phyloP scores from a whole-genome alignment of 192 early-diverging fungal genomes.

The Anaeromyces robustus region DNA sequence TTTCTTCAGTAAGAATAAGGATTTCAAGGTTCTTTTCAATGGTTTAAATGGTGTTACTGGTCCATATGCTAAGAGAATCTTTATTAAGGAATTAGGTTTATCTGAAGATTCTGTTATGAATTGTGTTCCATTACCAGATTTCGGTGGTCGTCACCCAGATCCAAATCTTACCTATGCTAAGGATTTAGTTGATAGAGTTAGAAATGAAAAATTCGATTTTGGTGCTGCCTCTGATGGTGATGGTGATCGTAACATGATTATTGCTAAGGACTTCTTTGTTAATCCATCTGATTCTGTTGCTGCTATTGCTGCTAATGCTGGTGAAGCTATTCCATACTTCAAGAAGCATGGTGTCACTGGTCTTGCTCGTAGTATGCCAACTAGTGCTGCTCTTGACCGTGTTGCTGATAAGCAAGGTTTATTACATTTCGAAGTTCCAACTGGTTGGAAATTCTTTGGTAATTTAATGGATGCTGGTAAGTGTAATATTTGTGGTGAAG shows the following conservation, averaged over 20 bases:
- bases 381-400: slow-evolving; percentile 70
- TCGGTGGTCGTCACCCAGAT: slow-evolving; percentile 89
- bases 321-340: slow-evolving; percentile 82
- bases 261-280: slow-evolving; percentile 83
- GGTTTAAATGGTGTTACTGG: slow-evolving; percentile 93
- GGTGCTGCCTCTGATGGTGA: slow-evolving; percentile 97
- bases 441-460: slow-evolving; percentile 88
- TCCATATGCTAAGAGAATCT: slow-evolving; percentile 72
- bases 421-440: slow-evolving; percentile 76
- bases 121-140: slow-evolving; percentile 64
- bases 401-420: slow-evolving; percentile 73
- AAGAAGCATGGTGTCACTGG: slow-evolving; percentile 66
- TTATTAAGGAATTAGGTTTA: slow-evolving; percentile 82
- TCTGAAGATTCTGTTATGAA: slow-evolving; percentile 65
- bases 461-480: slow-evolving; percentile 94
- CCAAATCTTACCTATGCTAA: slow-evolving; percentile 96
- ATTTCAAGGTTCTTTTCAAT: slow-evolving; percentile 82
- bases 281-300: slow-evolving; percentile 95
- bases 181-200: slow-evolving; percentile 77
- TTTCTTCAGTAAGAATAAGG: slow-evolving; percentile 54
- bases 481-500: slow-evolving; percentile 91
- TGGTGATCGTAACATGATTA: slow-evolving; percentile 97
- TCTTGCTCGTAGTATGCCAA: slow-evolving; percentile 92
- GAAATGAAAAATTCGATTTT: slow-evolving; percentile 60
- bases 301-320: slow-evolving; percentile 75